Conservation (phyloP, 345 rosid genomes). For the Citrus reticulata region DNA sequence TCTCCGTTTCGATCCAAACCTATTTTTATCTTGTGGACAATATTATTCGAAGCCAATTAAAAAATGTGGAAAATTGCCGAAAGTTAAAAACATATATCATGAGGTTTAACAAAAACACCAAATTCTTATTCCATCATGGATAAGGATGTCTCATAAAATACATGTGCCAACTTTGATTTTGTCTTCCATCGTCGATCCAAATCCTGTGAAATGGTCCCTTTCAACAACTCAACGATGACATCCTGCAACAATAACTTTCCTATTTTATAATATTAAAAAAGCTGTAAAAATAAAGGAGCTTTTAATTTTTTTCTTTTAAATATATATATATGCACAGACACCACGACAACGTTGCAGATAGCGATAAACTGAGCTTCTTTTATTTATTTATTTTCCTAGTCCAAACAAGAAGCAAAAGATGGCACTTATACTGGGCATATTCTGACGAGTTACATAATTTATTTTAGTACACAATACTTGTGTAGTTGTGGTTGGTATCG, state of each 20-base stretch:
- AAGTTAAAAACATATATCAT: background rate
- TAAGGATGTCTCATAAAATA: background rate
- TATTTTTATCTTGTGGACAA: background rate
- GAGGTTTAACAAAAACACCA: background rate
- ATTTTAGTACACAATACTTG: background rate
- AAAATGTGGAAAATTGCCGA: too few species aligned
- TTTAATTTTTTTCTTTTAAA: too few species aligned
- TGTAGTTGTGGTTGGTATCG: background rate
- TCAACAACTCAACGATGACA: background rate
- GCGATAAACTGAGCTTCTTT: background rate
- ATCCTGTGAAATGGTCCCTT: background rate
- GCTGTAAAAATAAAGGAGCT: background rate
- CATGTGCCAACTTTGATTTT: background rate
- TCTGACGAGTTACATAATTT: background rate
- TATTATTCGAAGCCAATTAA: too few species aligned
- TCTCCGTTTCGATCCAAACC: too few species aligned
- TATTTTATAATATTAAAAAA: too few species aligned
- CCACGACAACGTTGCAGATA: background rate
- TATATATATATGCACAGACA: too few species aligned
- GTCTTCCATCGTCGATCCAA: background rate
- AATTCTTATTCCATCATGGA: background rate
- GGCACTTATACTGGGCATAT: background rate
- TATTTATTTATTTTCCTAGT: background rate
- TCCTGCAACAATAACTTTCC: background rate
- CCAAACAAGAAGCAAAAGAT: background rate